Evolutionary conservation across 441 rosid species (phyloP).

Genomic region (Jatropha multifida): DNA sequence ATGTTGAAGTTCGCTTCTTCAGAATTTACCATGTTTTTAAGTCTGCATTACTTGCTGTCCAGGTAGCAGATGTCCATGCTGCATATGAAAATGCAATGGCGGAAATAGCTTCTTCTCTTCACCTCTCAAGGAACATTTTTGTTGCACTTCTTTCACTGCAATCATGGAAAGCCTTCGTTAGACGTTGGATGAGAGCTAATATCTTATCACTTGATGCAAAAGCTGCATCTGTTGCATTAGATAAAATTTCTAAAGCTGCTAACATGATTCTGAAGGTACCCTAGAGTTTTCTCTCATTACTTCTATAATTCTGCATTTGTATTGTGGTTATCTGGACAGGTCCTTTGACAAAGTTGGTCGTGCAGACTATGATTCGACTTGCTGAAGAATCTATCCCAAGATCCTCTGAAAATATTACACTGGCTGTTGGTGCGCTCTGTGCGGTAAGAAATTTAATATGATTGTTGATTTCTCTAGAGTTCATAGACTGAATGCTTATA

Average conservation of each 20-base stretch:
- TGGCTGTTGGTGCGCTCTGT: constrained; percentile 89
- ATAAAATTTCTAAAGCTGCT: constrained; percentile 78
- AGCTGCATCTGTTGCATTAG: constrained; percentile 39
- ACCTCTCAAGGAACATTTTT: constrained; percentile 77
- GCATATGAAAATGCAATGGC: constrained; percentile 59
- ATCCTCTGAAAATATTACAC: constrained; percentile 78
- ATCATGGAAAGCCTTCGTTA: constrained; percentile 90
- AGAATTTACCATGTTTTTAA: constrained; percentile 23
- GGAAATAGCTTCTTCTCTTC: constrained; percentile 76
- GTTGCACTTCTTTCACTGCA: constrained; percentile 83
- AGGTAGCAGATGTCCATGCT: constrained; percentile 60
- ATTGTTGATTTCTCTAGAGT: constrained; percentile 23
- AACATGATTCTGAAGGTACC: constrained; percentile 82
- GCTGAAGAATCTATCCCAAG: constrained; percentile 86
- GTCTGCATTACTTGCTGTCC: constrained; percentile 29
- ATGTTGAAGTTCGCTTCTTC: constrained; percentile 17
- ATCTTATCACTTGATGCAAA: constrained; percentile 48
- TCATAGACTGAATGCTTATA: background rate
- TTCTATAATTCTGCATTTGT: constrained; percentile 3
- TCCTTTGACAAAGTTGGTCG: constrained; percentile 17
- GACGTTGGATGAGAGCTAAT: constrained; percentile 73
- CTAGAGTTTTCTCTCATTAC: background rate
- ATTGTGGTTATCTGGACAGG: constrained; percentile 12
- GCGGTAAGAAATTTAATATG: constrained; percentile 44
- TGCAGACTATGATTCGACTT: constrained; percentile 61